phyloP scores from a whole-genome alignment of 2,329 filamentous ascomycete species.

The Diaporthe sp. region DNA sequence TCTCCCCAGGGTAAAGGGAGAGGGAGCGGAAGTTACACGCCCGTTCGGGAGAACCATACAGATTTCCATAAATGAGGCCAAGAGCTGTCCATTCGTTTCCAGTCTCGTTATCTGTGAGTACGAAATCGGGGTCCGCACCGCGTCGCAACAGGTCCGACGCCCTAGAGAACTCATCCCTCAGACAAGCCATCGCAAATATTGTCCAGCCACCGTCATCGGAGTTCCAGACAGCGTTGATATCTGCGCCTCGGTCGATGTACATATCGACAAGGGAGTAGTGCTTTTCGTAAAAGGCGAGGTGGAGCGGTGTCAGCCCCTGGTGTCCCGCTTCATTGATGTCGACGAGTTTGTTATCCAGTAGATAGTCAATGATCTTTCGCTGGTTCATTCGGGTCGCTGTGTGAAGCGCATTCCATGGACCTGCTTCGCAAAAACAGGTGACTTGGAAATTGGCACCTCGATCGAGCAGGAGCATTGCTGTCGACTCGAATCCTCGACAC shows the following conservation, averaged over 20 bases:
- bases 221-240: background rate
- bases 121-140: background rate
- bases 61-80: background rate
- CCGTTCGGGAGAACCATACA: background rate
- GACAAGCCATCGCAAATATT: background rate
- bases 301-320: background rate
- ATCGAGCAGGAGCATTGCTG: background rate
- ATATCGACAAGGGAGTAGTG: background rate
- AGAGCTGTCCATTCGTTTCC: background rate
- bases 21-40: no score
- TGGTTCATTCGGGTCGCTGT: fast-evolving
- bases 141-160: background rate
- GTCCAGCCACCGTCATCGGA: background rate
- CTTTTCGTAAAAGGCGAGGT: background rate
- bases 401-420: background rate
- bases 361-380: background rate
- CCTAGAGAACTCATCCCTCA: background rate
- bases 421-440: background rate
- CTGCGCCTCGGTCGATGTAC: background rate
- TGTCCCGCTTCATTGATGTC: background rate
- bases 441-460: background rate
- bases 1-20: no score
- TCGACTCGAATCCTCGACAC: background rate
- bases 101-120: background rate
- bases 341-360: background rate